Evolutionary conservation across 257 asterid genomes (phyloP).

Genomic region (Lavandula angustifolia): DNA sequence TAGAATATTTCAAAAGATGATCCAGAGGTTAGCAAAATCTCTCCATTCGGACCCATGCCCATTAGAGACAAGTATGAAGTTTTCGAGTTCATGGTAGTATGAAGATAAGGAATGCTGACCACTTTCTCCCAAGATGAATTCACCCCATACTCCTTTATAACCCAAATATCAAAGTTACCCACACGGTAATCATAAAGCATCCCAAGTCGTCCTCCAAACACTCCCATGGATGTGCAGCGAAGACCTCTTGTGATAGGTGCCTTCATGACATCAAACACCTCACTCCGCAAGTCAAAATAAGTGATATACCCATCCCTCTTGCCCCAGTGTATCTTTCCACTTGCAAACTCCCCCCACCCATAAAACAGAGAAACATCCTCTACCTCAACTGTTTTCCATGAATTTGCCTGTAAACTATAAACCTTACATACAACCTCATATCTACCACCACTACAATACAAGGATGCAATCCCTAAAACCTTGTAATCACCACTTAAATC

Average conservation of each 20-base stretch:
- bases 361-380: too few relatives aligned
- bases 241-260: neutral
- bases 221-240: constrained; percentile 28
- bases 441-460: too few relatives aligned
- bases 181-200: constrained; percentile 36
- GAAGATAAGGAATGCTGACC: constrained; percentile 28
- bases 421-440: too few relatives aligned
- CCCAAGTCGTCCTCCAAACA: constrained; percentile 40
- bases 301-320: too few relatives aligned
- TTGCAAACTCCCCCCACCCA: too few relatives aligned
- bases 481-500: too few relatives aligned
- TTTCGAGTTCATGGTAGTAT: neutral
- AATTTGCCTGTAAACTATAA: too few relatives aligned
- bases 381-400: too few relatives aligned
- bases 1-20: constrained; percentile 30
- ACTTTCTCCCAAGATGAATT: constrained; percentile 49
- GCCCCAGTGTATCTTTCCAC: too few relatives aligned
- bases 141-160: constrained; percentile 54
- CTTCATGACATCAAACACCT: too few relatives aligned
- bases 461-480: too few relatives aligned
- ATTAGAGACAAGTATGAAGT: constrained; percentile 11
- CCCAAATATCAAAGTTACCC: constrained; percentile 43
- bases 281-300: too few relatives aligned
- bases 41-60: constrained; percentile 38
- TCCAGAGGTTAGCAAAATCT: constrained; percentile 32